Percentiles rank a stretch among this genome's conserved stretches.
phyloP scores from a whole-genome alignment of 2,329 filamentous ascomycete species.

The Aureobasidium sp. region DNA sequence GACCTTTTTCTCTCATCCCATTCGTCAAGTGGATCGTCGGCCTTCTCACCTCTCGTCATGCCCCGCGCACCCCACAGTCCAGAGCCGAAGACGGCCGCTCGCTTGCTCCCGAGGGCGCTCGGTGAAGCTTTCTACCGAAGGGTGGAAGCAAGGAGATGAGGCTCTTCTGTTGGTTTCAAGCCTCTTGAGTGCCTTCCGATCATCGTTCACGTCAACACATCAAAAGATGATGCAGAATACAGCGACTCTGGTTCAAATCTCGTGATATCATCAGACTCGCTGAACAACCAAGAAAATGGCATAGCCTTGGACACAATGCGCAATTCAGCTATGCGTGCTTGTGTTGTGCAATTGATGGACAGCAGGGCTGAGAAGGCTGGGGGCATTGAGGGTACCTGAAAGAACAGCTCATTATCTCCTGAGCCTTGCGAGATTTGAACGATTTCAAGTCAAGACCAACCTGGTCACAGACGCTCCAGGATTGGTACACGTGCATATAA shows the following conservation, averaged over 20 bases:
- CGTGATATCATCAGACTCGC: too few species aligned
- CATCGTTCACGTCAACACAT: not conserved
- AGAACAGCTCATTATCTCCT: not conserved
- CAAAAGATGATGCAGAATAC: not conserved
- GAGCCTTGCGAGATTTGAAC: not conserved
- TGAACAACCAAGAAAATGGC: too few species aligned
- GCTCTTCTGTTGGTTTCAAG: not conserved
- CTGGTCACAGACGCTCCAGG: not conserved
- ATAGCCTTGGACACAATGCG: not conserved
- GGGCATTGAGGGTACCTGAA: not conserved
- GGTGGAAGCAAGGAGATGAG: not conserved
- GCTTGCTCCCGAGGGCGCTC: not conserved
- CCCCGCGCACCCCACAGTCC: conserved; percentile 2
- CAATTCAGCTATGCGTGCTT: not conserved
- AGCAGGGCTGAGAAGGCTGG: not conserved
- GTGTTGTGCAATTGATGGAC: not conserved
- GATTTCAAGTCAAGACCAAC: not conserved
- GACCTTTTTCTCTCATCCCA: not conserved
- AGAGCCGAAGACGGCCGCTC: conserved; percentile 1
- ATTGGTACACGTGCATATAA: not conserved
- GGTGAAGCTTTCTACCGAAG: not conserved
- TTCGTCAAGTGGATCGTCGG: conserved; percentile 5
- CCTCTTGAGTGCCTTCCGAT: not conserved
- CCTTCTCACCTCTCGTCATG: conserved; percentile 6
- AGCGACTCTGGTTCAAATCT: not conserved